phyloP scores from a whole-genome alignment of 2,329 filamentous ascomycete genomes.

The Colletotrichum sp. region DNA sequence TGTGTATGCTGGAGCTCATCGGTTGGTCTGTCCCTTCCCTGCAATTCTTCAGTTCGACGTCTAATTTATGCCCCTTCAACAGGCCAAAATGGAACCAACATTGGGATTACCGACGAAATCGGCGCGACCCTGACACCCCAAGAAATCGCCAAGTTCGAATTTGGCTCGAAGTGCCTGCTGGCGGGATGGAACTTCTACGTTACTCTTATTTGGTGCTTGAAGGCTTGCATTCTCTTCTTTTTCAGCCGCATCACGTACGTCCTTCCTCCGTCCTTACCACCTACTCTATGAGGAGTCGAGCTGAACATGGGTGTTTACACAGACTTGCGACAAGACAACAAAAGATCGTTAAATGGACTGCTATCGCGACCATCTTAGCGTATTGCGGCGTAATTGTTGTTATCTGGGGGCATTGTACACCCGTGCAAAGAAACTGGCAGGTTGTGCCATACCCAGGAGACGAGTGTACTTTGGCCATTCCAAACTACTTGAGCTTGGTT shows the following conservation, averaged over 20 bases:
- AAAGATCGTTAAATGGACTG: constrained; percentile 40
- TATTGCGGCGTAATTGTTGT: constrained; percentile 37
- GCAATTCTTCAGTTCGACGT: not conserved
- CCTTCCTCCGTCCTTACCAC: not conserved
- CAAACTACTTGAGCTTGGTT: constrained; percentile 42
- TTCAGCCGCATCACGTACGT: constrained; percentile 47
- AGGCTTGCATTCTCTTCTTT: constrained; percentile 48
- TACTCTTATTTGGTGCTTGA: constrained; percentile 46
- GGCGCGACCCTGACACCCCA: constrained; percentile 32
- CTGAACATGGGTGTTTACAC: not conserved
- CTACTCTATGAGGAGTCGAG: not conserved
- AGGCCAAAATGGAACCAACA: constrained; percentile 44
- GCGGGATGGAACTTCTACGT: constrained; percentile 47
- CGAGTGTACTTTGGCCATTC: constrained; percentile 36
- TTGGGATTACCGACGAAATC: constrained; percentile 36
- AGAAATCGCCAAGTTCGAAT: constrained; percentile 30
- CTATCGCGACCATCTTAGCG: constrained; percentile 30
- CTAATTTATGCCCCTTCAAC: not conserved
- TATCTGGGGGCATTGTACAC: constrained; percentile 41
- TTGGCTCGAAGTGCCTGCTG: constrained; percentile 39
- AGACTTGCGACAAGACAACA: constrained; percentile 42
- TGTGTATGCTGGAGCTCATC: constrained; percentile 11
- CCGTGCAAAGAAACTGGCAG: constrained; percentile 44
- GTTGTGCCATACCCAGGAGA: constrained; percentile 46
- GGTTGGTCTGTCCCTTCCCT: not conserved